Evolutionary conservation across 1,139 yeast species (phyloP).

Genomic region (Nakaseomyces uthaithaninus): DNA sequence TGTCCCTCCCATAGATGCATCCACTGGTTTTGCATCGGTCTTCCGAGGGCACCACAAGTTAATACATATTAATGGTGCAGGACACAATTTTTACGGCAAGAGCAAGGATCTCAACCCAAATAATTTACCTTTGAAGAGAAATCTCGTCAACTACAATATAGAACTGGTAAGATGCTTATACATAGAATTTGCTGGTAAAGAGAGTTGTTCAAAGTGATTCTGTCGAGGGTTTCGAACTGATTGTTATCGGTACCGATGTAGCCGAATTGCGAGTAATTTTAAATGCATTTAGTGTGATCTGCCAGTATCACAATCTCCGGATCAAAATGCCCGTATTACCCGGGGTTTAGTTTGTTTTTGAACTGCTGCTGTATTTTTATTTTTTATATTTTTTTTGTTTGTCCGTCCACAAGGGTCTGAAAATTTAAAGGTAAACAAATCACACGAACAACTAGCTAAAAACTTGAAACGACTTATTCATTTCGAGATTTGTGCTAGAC

Average conservation of each 20-base stretch:
- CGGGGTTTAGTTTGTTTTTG: background rate
- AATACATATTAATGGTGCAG: conserved; percentile 56
- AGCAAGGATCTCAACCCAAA: conserved; percentile 34
- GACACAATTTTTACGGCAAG: conserved; percentile 69
- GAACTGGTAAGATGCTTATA: conserved; percentile 1
- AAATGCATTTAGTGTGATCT: too few species aligned
- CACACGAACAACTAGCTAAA: background rate
- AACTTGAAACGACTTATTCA: background rate
- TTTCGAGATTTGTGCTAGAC: too few species aligned
- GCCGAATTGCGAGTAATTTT: too few species aligned
- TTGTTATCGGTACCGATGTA: too few species aligned
- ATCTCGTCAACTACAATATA: conserved; percentile 43
- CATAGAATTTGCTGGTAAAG: background rate
- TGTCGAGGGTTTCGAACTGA: too few species aligned
- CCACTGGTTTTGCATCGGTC: conserved; percentile 48
- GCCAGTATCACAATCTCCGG: too few species aligned
- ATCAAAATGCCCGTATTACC: background rate
- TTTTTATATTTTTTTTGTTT: background rate
- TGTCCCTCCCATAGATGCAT: conserved; percentile 53
- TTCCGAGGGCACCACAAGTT: conserved; percentile 54
- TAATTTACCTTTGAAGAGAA: conserved; percentile 39
- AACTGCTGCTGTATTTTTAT: background rate
- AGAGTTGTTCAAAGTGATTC: too few species aligned
- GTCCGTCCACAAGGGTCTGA: background rate
- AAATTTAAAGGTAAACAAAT: conserved; percentile 6